Conservation (phyloP, 108 stramenopile species). For the Fragilaria radians region DNA sequence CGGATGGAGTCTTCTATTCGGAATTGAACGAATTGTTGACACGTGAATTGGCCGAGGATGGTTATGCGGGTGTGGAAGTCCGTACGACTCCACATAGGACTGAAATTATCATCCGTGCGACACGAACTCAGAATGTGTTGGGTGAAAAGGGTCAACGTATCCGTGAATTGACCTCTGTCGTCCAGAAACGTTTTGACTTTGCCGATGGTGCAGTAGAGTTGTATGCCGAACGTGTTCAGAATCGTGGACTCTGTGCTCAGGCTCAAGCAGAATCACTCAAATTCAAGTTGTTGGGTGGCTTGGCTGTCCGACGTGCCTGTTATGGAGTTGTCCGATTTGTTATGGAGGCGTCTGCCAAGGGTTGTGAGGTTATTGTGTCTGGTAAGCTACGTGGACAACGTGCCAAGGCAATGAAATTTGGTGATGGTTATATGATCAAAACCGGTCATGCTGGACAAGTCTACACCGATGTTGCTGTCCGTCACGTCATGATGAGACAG, state of each 20-base stretch:
- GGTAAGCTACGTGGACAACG: constrained; percentile 99
- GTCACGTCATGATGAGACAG: constrained; percentile 99
- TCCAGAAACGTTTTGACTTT: constrained; percentile 99
- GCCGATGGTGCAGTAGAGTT: constrained; percentile 97
- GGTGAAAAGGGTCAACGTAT: constrained; percentile 99
- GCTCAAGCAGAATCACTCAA: constrained; percentile 99
- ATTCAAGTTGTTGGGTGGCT: constrained; percentile 98
- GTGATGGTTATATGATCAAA: constrained; percentile 99
- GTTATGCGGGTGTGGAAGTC: constrained; percentile 99
- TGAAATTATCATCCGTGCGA: constrained; percentile 99
- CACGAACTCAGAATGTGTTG: constrained; percentile 97
- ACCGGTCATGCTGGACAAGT: constrained; percentile 96
- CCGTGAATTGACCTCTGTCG: constrained; percentile 96
- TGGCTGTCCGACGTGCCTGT: constrained; percentile 99
- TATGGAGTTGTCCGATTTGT: constrained; percentile 99
- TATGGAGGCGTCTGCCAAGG: constrained; percentile 99
- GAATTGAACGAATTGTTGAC: constrained; percentile 99
- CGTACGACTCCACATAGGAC: constrained; percentile 98
- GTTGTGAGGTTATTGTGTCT: constrained; percentile 98
- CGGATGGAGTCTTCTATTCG: constrained; percentile 99
- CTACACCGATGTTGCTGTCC: constrained; percentile 97
- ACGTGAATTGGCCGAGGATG: constrained; percentile 95
- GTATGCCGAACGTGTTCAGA: constrained; percentile 97
- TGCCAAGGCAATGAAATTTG: constrained; percentile 99
- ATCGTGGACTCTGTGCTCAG: constrained; percentile 98